phyloP scores from a whole-genome alignment of 2,329 filamentous ascomycete genomes.

The Cercospora janseana region DNA sequence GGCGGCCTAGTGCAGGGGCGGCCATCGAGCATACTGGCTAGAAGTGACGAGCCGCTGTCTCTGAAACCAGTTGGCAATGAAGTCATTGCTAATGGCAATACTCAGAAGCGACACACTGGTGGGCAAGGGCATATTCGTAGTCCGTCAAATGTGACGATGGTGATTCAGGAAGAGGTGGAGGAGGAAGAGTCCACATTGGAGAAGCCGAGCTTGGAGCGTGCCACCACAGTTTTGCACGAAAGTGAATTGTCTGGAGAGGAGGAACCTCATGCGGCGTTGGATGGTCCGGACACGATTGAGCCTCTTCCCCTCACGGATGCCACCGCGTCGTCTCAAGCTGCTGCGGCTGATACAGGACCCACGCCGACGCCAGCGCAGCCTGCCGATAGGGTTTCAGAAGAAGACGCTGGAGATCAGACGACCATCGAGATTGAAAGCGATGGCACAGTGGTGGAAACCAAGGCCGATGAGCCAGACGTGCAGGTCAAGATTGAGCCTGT shows the following conservation, averaged over 20 bases:
- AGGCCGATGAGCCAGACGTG: slow-evolving; percentile 14
- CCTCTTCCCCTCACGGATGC: slow-evolving; percentile 1
- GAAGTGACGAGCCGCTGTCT: slow-evolving; percentile 24
- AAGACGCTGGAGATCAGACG: slow-evolving; percentile 12
- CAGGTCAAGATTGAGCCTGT: slow-evolving; percentile 26
- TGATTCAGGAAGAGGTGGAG: slow-evolving; percentile 80
- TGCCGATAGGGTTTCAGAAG: neutral
- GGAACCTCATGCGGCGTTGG: slow-evolving; percentile 51
- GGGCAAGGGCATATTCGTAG: slow-evolving; percentile 61
- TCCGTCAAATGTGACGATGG: slow-evolving; percentile 70
- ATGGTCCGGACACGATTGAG: slow-evolving; percentile 17
- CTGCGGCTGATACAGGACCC: neutral
- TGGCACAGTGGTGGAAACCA: slow-evolving; percentile 3
- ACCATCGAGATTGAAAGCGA: slow-evolving; percentile 8
- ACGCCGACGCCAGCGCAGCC: neutral
- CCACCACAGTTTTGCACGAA: slow-evolving; percentile 27
- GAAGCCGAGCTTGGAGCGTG: slow-evolving; percentile 29
- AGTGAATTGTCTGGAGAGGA: slow-evolving; percentile 6
- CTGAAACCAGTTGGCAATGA: slow-evolving; percentile 38
- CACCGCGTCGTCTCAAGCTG: neutral
- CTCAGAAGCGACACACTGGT: slow-evolving; percentile 73
- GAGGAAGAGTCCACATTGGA: slow-evolving; percentile 30
- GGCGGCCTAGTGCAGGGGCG: slow-evolving; percentile 16
- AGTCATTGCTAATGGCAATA: slow-evolving; percentile 59
- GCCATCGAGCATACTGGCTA: slow-evolving; percentile 20